Conservation (phyloP, 352 stramenopile species). For the Phytopythium litorale region DNA sequence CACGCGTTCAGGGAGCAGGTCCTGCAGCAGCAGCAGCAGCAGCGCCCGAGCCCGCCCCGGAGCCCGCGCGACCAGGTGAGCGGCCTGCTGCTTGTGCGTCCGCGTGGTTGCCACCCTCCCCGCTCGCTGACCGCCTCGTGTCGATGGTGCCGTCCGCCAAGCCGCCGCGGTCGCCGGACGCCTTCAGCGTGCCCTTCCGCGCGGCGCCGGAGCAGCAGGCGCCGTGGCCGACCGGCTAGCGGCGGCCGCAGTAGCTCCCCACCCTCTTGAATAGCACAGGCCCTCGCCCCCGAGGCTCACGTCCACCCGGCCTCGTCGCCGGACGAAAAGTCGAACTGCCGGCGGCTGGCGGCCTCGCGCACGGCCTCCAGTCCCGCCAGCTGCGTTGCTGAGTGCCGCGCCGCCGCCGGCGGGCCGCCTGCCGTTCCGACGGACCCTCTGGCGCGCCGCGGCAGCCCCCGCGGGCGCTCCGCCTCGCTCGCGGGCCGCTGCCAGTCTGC, state of each 20-base stretch:
- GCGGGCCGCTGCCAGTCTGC: neutral
- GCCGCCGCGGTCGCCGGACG: conserved; percentile 17
- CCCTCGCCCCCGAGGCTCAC: conserved; percentile 1
- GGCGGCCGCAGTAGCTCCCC: neutral
- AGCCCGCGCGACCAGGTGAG: neutral
- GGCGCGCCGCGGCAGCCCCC: neutral
- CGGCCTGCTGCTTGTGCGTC: too few relatives aligned
- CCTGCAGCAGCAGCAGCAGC: conserved; percentile 10
- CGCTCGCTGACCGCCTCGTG: neutral
- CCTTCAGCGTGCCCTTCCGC: conserved; percentile 36
- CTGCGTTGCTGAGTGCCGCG: conserved; percentile 19
- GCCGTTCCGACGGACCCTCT: neutral
- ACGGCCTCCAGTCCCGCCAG: conserved; percentile 43
- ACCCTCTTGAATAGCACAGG: neutral
- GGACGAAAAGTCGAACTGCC: conserved; percentile 39
- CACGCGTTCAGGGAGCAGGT: conserved; percentile 25
- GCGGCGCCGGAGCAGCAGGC: conserved; percentile 23
- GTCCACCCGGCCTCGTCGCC: conserved; percentile 19
- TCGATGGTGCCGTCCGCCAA: conserved; percentile 3
- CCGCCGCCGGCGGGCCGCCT: neutral
- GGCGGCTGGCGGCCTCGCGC: conserved; percentile 26
- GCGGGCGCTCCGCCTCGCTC: neutral
- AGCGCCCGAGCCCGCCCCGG: too few relatives aligned
- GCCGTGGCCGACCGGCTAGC: conserved; percentile 6
- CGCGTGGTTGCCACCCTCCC: neutral